Base-by-base conservation (phyloP, 176 grass and related monocot species). In the Triticum turgidum region DNA sequence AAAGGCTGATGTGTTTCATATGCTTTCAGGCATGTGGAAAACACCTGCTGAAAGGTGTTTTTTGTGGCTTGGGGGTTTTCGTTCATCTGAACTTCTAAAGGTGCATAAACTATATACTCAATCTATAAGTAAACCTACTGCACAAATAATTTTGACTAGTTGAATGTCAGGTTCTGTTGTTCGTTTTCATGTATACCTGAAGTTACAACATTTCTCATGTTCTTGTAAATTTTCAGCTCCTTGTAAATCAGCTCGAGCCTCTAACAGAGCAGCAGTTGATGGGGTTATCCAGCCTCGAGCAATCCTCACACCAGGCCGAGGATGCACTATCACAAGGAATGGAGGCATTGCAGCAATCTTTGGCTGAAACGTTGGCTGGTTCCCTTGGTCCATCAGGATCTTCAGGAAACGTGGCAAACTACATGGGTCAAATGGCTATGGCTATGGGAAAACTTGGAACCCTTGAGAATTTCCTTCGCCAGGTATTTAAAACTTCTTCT, bases 371-470 rank as follows among this genome's bases (percentile, higher is more conserved):
- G 1, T 86, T 98, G 87, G 95, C 95, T 45, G 89, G 91, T 34
- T 95, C 95, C 65, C 93, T 98, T 73, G 88, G 89, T 11, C 80
- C 95, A 29, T 85, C 95, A 39, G 93, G 95, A 70, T 93, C 91
- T 76, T 92, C 95, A 7, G 95, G 95, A 11, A 90, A 95, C 9
- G 95, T 98, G 42, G 95, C 95, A 73, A 98, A 98, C 78, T 98
- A 98, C 84, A 98, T 98, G 95, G 95, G 95, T 58, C 95, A 98
- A 89, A 98, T 98, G 95, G 95, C 95, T 85, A 98, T 98, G 95
- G 93, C 95, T 75, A 98, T 98, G 95, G 95, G 95, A 15, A 95
- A 98, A 89, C 95, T 98, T 37, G 95, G 95, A 29, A 98, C 93
- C n/a, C 89, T 98, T 0, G 95, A 98, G 67, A 98, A 94, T 86